These are phyloP conservation scores for Myxozyma lipomycoides DNA, from an alignment of 805 yeast genomes.

Conservation along the genomic window DNA sequence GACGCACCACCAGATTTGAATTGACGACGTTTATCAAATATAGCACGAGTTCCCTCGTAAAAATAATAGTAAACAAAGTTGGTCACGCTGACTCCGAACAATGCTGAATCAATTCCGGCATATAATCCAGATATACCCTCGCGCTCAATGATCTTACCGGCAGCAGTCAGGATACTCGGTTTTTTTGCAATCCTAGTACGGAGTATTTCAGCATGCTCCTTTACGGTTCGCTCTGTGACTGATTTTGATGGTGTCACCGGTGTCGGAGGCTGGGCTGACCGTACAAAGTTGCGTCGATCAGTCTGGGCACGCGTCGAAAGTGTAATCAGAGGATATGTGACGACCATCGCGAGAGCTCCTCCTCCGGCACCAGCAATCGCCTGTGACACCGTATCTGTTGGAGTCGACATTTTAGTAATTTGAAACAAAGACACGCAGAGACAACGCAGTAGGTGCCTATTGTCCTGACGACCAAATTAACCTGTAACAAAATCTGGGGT, in stretches of 20 bases:
- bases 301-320: constrained; percentile 86
- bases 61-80: constrained; percentile 88
- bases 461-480: too few relatives aligned
- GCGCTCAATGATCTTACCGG: constrained; percentile 47
- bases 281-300: constrained; percentile 31
- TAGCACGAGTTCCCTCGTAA: constrained; percentile 60
- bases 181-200: constrained; percentile 9
- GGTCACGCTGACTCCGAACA: constrained; percentile 79
- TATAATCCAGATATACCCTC: constrained; percentile 70
- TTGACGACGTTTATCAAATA: constrained; percentile 25
- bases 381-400: constrained; percentile 56
- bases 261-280: constrained; percentile 13
- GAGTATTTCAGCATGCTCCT: constrained; percentile 15
- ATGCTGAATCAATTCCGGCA: constrained; percentile 82
- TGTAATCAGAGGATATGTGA: constrained; percentile 86
- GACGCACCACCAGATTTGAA: constrained; percentile 31
- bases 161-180: constrained; percentile 39
- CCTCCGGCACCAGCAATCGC: constrained; percentile 95
- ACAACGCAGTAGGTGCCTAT: too few relatives aligned
- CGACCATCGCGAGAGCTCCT: constrained; percentile 79
- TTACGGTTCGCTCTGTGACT: neutral
- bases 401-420: constrained; percentile 24
- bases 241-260: neutral
- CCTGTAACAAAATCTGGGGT: too few relatives aligned
- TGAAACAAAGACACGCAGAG: too few relatives aligned